Conservation (phyloP, 2,329 filamentous ascomycete genomes). For the Xylariaceae sp. region DNA sequence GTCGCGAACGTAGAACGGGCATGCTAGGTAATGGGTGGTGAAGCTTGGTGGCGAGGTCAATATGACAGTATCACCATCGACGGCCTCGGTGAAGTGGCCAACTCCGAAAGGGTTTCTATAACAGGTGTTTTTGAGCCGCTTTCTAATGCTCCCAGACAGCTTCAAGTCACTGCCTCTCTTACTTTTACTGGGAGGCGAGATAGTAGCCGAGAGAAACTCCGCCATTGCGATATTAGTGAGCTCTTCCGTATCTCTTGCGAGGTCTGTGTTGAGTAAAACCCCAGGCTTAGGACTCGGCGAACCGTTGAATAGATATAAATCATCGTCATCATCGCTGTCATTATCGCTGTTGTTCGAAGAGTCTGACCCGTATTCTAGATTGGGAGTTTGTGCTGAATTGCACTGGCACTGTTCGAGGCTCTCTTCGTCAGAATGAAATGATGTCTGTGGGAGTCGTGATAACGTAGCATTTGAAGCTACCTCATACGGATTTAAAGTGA, state of each 20-base stretch:
- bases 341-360: too few relatives aligned
- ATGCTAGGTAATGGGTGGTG: not conserved
- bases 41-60: not conserved
- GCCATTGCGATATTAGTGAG: not conserved
- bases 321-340: not conserved
- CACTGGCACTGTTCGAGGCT: not conserved
- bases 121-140: not conserved
- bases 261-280: not conserved
- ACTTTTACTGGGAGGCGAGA: not conserved
- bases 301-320: not conserved
- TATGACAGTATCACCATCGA: not conserved
- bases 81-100: not conserved
- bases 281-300: not conserved
- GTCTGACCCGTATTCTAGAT: not conserved
- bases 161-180: not conserved
- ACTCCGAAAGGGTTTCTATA: not conserved
- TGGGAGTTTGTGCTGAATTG: not conserved
- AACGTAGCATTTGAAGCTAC: not conserved
- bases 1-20: conserved; percentile 14
- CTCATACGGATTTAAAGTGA: not conserved
- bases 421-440: not conserved
- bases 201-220: not conserved
- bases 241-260: not conserved
- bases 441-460: not conserved
- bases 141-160: not conserved